Percentiles rank a stretch among this genome's conserved stretches.
These are phyloP conservation scores for Pseudomassariella vexata DNA, from an alignment of 2,329 filamentous ascomycete genomes.

Conservation along the genomic window DNA sequence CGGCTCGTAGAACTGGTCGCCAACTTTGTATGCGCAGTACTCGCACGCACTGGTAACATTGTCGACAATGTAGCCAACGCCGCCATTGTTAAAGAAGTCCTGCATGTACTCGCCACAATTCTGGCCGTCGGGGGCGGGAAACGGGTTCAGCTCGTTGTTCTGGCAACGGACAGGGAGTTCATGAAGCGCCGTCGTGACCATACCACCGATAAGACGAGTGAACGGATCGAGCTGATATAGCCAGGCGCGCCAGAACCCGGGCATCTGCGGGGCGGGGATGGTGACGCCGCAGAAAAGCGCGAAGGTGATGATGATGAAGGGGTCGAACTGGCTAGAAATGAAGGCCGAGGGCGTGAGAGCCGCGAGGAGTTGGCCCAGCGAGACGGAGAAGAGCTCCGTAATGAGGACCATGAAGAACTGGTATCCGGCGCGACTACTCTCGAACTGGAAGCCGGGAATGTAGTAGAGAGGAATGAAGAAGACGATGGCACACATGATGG, in stretches of 20 bases:
- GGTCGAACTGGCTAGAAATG: conserved; percentile 74
- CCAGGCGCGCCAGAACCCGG: conserved; percentile 73
- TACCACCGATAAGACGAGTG: conserved; percentile 73
- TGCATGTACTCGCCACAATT: conserved; percentile 73
- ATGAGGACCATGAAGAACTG: conserved; percentile 82
- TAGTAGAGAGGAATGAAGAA: conserved; percentile 86
- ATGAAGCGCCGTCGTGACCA: conserved; percentile 73
- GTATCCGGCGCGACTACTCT: conserved; percentile 66
- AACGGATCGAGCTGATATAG: conserved; percentile 80
- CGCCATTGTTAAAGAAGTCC: conserved; percentile 61
- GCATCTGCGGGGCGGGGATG: conserved; percentile 72
- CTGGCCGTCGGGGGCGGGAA: conserved; percentile 59
- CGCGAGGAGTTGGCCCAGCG: conserved; percentile 69
- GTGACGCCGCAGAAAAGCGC: conserved; percentile 84
- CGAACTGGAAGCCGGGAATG: conserved; percentile 66
- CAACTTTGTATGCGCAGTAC: conserved; percentile 77
- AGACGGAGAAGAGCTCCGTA: conserved; percentile 80
- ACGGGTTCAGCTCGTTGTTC: conserved; percentile 57
- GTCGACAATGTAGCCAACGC: conserved; percentile 64
- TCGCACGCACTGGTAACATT: conserved; percentile 63
- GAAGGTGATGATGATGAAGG: conserved; percentile 77
- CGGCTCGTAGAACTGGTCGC: conserved; percentile 71
- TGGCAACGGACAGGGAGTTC: conserved; percentile 57
- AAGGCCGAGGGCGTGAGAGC: conserved; percentile 74
- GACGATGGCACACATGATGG: conserved; percentile 67